These are phyloP conservation scores for Solanum piurae DNA, from an alignment of 257 asterid species.

Conservation along the genomic window DNA sequence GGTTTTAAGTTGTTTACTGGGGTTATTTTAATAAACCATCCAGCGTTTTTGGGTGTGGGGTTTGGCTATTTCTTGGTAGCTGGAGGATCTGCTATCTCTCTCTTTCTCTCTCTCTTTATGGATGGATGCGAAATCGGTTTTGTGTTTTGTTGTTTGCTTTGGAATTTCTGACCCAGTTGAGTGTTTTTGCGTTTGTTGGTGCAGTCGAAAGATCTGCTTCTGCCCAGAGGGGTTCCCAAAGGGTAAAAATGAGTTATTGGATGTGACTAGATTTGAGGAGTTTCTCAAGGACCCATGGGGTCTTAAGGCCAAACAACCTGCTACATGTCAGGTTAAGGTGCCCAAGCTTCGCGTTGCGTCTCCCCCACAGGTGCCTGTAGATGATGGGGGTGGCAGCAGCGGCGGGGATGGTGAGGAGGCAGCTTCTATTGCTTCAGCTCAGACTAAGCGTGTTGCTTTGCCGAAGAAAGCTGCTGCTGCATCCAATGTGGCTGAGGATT, in stretches of 20 bases:
- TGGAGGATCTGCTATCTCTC: neutral
- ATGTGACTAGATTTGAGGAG: slow-evolving; percentile 59
- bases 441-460: slow-evolving; percentile 69
- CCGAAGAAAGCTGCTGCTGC: slow-evolving; percentile 89
- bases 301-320: slow-evolving; percentile 54
- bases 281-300: slow-evolving; percentile 82
- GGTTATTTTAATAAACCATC: neutral
- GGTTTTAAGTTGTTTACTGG: slow-evolving; percentile 1
- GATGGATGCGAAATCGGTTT: neutral
- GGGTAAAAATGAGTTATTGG: slow-evolving; percentile 55
- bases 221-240: slow-evolving; percentile 66
- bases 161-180: slow-evolving; percentile 4
- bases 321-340: slow-evolving; percentile 74
- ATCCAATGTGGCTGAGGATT: slow-evolving; percentile 73
- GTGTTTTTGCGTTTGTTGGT: slow-evolving; percentile 23
- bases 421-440: slow-evolving; percentile 49
- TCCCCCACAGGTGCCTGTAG: neutral
- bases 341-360: slow-evolving; percentile 56
- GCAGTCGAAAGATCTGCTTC: slow-evolving; percentile 81
- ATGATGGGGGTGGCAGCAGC: neutral
- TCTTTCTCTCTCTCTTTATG: neutral
- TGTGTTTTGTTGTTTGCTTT: neutral
- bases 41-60: neutral
- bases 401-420: slow-evolving; percentile 37
- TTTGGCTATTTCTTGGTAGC: neutral